Percentiles rank a stretch among this genome's conserved stretches.
These are phyloP conservation scores for Drechslerella dactyloides DNA, from an alignment of 2,329 filamentous ascomycete genomes.

Conservation along the genomic window DNA sequence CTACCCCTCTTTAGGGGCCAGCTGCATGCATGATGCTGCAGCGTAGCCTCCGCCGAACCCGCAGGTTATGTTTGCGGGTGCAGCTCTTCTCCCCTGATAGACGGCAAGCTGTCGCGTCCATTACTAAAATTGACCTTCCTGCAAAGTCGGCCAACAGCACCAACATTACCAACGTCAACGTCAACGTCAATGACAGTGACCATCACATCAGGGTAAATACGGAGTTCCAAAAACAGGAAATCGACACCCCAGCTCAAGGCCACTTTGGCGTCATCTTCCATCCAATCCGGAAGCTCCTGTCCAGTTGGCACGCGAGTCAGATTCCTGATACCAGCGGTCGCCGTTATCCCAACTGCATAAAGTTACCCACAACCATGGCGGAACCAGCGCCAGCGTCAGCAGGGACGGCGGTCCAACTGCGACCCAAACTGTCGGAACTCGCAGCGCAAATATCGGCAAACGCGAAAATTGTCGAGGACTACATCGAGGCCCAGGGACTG, in stretches of 20 bases:
- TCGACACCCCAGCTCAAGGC: slow-evolving; percentile 5
- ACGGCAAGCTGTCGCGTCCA: not conserved
- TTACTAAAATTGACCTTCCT: not conserved
- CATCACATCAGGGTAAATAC: not conserved
- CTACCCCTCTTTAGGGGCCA: slow-evolving; percentile 43
- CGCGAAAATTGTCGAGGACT: slow-evolving; percentile 51
- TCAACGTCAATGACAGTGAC: not conserved
- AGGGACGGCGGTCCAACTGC: slow-evolving; percentile 31
- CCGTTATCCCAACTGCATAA: not conserved
- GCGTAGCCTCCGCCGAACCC: slow-evolving; percentile 17
- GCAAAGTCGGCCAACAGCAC: slow-evolving; percentile 2
- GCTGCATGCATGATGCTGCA: slow-evolving; percentile 19
- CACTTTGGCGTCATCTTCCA: slow-evolving; percentile 6
- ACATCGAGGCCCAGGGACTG: slow-evolving; percentile 37
- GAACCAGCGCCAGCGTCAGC: slow-evolving; percentile 9
- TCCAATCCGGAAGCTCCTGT: slow-evolving; percentile 12
- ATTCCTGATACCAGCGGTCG: slow-evolving; percentile 10
- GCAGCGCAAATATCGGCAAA: slow-evolving; percentile 49
- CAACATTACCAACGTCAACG: not conserved
- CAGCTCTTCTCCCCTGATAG: slow-evolving; percentile 8
- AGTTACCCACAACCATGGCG: slow-evolving; percentile 23
- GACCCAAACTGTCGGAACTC: slow-evolving; percentile 50
- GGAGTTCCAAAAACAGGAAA: slow-evolving; percentile 9
- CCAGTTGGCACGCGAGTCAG: not conserved
- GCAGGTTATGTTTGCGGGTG: slow-evolving; percentile 7